Conservation (phyloP, 768 basidiomycete species). For the Mycena sanguinolenta region DNA sequence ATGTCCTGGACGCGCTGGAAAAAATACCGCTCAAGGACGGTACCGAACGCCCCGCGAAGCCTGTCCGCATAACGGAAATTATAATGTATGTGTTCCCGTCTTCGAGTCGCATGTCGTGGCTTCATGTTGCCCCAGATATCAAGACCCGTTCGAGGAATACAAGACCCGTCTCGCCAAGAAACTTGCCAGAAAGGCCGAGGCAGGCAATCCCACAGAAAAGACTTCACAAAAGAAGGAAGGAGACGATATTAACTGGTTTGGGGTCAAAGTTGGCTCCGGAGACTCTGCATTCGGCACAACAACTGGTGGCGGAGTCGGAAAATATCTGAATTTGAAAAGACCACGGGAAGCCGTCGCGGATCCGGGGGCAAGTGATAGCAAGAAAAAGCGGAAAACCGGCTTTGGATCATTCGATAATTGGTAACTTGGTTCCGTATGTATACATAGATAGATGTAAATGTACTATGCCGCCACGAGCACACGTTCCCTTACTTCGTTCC, state of each 20-base stretch:
- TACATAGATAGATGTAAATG: constrained; percentile 10
- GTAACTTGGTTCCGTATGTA: constrained; percentile 60
- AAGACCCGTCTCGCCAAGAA: constrained; percentile 86
- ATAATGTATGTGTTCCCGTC: constrained; percentile 73
- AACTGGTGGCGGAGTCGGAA: constrained; percentile 75
- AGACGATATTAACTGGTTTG: constrained; percentile 90
- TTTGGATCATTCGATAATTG: constrained; percentile 94
- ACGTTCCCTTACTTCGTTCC: constrained; percentile 36
- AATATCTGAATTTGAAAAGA: constrained; percentile 77
- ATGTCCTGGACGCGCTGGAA: constrained; percentile 88
- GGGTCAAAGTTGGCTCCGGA: constrained; percentile 80
- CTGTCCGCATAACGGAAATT: constrained; percentile 87
- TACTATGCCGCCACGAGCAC: constrained; percentile 52
- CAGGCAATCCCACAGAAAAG: constrained; percentile 49
- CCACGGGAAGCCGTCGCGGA: constrained; percentile 45
- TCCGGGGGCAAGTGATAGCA: constrained; percentile 54
- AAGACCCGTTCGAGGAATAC: constrained; percentile 97
- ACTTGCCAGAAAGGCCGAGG: constrained; percentile 69
- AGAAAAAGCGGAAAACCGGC: constrained; percentile 87
- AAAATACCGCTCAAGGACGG: constrained; percentile 84
- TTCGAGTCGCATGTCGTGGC: background rate
- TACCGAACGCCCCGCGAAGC: constrained; percentile 88
- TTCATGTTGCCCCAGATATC: constrained; percentile 65
- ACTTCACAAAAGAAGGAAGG: constrained; percentile 66
- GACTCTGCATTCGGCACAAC: constrained; percentile 45